Base-by-base conservation (phyloP, 2,329 filamentous ascomycete genomes). In the Pyrenophora teres region DNA sequence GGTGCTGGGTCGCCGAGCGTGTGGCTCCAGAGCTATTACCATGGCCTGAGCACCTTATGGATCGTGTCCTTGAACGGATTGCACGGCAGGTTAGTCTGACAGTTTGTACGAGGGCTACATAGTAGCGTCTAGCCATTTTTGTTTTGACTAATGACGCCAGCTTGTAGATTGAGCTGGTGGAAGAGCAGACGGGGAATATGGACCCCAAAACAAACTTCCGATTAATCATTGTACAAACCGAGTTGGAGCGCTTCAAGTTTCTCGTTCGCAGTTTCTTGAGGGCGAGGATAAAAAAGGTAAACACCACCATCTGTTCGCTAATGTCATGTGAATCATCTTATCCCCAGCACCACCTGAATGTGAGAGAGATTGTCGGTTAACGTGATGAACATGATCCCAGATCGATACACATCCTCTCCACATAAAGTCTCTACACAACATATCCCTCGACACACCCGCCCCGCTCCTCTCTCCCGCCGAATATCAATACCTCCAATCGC, bases 161-260 rank as follows among this genome's bases (percentile, higher is more conserved):
- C 74, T 30, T 30, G 27, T 30, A 81, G 76, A 78, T 79, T 60
- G 75, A 78, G 60, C 64, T 74, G 12, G 77, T 81, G 21, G 80
- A 81, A 65, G 73, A 78, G 56, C 72, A 92, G 81, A 93, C 89
- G 10, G 89, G 88, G 56, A 87, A 89, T 68, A 88, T 92, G 85
- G 92, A 96, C 67, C 89, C 92, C 40, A 92, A 89, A 74, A 87
- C 90, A 59, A 97, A 96, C 72, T 96, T 99, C 73, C 86, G 86
- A 55, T 86, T 97, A 68, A 96, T 97, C 41, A 88, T 99, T 56
- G 87, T 97, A 47, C 94, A 99, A 78, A 97, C 95, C 6, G 94
- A 99, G 77, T 83, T 99, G 47, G 92, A 97, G 73, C 83, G 94
- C 39, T 95, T 90, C 76, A 96, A 96, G 77, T 99, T 92, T 69